These are phyloP conservation scores for Kwoniella shandongensis DNA, from an alignment of 768 basidiomycete species.

Conservation along the genomic window DNA sequence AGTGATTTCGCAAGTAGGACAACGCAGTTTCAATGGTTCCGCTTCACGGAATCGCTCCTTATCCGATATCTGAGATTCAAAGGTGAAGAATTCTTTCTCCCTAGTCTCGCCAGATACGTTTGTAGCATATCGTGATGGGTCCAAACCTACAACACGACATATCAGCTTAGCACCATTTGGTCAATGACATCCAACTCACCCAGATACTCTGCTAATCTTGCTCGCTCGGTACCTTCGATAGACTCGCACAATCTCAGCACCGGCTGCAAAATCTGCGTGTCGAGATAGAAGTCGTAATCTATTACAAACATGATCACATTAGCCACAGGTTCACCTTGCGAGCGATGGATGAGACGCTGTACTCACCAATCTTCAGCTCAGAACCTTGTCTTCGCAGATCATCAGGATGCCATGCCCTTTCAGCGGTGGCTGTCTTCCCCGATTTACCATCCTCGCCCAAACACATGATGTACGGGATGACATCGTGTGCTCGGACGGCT, in stretches of 20 bases:
- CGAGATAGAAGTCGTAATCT: conserved; percentile 92
- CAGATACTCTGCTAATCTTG: conserved; percentile 90
- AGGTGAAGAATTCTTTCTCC: conserved; percentile 69
- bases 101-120: conserved; percentile 52
- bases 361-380: conserved; percentile 71
- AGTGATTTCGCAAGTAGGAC: conserved; percentile 67
- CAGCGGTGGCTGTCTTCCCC: conserved; percentile 76
- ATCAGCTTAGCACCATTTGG: not conserved
- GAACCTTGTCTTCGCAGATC: conserved; percentile 72
- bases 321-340: too few relatives aligned
- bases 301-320: conserved; percentile 7
- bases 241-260: conserved; percentile 93
- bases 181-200: conserved; percentile 60
- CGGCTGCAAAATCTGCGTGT: conserved; percentile 88
- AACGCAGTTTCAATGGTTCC: conserved; percentile 70
- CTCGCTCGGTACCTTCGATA: conserved; percentile 90
- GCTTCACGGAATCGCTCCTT: conserved; percentile 79
- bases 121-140: conserved; percentile 49
- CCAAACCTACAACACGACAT: conserved; percentile 40
- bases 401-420: conserved; percentile 89
- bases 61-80: conserved; percentile 88
- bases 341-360: not conserved
- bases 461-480: conserved; percentile 95
- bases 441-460: conserved; percentile 66
- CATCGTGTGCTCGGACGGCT: conserved; percentile 80